A percentile compares a stretch with the other conserved stretches of the same genome.
Evolutionary conservation across 1,139 yeast genomes (phyloP).

Genomic region (Meyerozyma carpophila): DNA sequence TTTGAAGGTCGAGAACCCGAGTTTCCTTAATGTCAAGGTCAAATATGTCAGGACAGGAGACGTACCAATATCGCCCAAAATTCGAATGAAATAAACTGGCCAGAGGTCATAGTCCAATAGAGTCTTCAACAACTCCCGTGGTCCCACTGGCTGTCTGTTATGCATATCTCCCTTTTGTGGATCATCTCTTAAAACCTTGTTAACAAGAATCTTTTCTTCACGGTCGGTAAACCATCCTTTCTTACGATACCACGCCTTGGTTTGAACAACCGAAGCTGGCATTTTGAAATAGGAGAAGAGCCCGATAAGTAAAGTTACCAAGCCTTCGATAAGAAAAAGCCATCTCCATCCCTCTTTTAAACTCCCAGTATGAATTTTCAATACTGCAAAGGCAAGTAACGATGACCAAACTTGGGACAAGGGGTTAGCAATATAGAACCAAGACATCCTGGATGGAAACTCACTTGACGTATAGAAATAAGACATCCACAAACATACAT

Average conservation of each 20-base stretch:
- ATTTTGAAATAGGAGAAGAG: constrained; percentile 46
- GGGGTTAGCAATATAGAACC: constrained; percentile 25
- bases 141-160: constrained; percentile 51
- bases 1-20: constrained; percentile 15
- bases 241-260: constrained; percentile 45
- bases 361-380: constrained; percentile 12
- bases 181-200: constrained; percentile 60
- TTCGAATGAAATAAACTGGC: constrained; percentile 53
- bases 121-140: constrained; percentile 32
- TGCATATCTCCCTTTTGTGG: constrained; percentile 68
- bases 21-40: constrained; percentile 11
- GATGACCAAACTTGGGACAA: constrained; percentile 19
- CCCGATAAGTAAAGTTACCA: constrained; percentile 52
- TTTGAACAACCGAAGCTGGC: constrained; percentile 57
- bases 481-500: constrained; percentile 26
- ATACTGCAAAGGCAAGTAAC: constrained; percentile 26
- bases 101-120: constrained; percentile 50
- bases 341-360: constrained; percentile 35
- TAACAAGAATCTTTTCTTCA: constrained; percentile 59
- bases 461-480: constrained; percentile 23
- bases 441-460: constrained; percentile 21
- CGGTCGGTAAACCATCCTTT: constrained; percentile 62
- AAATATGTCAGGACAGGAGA: constrained; percentile 39
- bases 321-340: constrained; percentile 62
- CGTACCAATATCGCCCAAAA: constrained; percentile 40